Evolutionary conservation across 805 yeast genomes (phyloP).

Genomic region (Diddensiella santjacobensis): DNA sequence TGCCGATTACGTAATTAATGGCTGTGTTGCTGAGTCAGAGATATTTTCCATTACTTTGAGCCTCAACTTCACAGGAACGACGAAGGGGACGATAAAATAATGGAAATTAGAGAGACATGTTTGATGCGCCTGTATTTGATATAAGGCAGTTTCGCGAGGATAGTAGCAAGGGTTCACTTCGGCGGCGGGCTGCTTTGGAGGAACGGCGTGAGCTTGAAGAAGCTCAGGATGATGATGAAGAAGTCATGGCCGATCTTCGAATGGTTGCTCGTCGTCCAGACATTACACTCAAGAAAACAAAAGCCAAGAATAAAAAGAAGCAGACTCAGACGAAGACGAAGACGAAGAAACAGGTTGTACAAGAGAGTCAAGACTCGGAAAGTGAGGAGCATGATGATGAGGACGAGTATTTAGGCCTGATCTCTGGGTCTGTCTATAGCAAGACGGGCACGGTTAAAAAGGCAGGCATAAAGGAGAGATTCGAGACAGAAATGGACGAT

Average conservation of each 20-base stretch:
- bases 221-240: slow-evolving; percentile 8
- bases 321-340: not conserved
- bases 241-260: not conserved
- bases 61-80: too few species aligned
- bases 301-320: not conserved
- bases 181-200: not conserved
- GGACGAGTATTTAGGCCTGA: slow-evolving; percentile 4
- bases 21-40: too few species aligned
- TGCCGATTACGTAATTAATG: too few species aligned
- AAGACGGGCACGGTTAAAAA: not conserved
- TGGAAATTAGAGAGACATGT: slow-evolving; percentile 5
- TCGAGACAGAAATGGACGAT: not conserved
- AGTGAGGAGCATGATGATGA: slow-evolving; percentile 2
- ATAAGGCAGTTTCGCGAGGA: not conserved
- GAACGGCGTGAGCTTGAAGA: slow-evolving; percentile 1
- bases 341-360: slow-evolving; percentile 1
- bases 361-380: not conserved
- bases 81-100: too few species aligned
- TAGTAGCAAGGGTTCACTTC: not conserved
- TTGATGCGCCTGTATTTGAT: slow-evolving; percentile 4
- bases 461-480: not conserved
- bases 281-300: not conserved
- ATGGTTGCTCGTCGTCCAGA: not conserved
- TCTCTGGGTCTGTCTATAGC: slow-evolving; percentile 4
- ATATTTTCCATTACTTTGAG: too few species aligned